Evolutionary conservation across 805 yeast species (phyloP), one percentile per base, ranked within the genome.

Genomic region (Torulaspora franciscae): DNA sequence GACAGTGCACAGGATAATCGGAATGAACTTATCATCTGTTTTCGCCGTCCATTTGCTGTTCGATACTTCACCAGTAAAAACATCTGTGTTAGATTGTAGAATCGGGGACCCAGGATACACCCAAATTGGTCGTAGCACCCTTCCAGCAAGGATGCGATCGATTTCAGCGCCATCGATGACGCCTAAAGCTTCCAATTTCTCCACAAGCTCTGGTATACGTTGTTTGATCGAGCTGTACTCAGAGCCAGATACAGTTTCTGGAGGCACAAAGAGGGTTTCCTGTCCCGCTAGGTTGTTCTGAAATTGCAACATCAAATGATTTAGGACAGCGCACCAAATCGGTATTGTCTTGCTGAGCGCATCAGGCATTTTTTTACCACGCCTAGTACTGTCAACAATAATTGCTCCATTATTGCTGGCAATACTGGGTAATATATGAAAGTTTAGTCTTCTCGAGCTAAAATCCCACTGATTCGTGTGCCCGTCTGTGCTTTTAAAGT

Each of bases 401-500:
- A 82, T 66, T 0, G 77, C 51, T 0, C 89, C 89, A 8, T 66
- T 57, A 28, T 67, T 33, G 2, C 61, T 44, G 0, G 55, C 55
- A 0, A 86, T 56, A 0, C 76, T 37, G 0, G 78, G 76, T 2
- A 88, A 56, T 2, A 89, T 59, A 57, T 88, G 95, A 46, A 85
- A 67, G 62, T 89, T 89, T 30, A 88, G 66, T 36, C 97, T 66
- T 40, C 95, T 70, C 13, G 78, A 63, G 27, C 87, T 81, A 56
- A 89, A 88, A 26, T 74, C 73, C 96, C 96, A 89, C 51, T 85
- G 81, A 43, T 76, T 75, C 0, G 79, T 80, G 57, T 89, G 97
- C 0, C 97, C 97, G 65, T 89, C 96, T 0, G 96, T 89, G 22
- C 95, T 84, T 58, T 89, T 89, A 68, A 89, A 89, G 57, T 89